Evolutionary conservation across 2,329 filamentous ascomycete species (phyloP).

Genomic region (Fusarium sp.): DNA sequence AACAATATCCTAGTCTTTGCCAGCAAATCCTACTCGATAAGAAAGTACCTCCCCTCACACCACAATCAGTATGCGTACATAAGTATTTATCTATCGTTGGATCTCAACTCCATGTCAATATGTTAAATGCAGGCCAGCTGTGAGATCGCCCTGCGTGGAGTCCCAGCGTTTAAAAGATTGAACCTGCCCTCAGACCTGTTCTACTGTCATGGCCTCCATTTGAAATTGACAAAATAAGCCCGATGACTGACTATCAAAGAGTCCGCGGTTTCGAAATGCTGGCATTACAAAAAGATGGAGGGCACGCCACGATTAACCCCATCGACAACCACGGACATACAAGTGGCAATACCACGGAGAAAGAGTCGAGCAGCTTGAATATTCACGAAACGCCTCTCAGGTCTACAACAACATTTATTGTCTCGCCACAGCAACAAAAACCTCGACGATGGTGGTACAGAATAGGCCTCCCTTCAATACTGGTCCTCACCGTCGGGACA

Average conservation of each 20-base stretch:
- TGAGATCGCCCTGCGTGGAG: background rate
- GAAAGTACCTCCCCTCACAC: background rate
- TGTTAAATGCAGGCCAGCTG: background rate
- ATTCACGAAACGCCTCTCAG: background rate
- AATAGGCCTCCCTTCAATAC: conserved; percentile 5
- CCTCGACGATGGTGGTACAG: conserved; percentile 21
- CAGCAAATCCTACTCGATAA: background rate
- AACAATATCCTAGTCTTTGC: background rate
- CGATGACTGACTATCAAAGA: background rate
- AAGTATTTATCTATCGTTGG: background rate
- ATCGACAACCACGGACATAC: background rate
- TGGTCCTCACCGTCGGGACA: conserved; percentile 10
- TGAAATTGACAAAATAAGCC: background rate
- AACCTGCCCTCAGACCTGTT: rapidly evolving
- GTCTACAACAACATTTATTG: background rate
- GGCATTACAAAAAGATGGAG: background rate
- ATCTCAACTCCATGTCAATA: background rate
- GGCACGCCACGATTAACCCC: background rate
- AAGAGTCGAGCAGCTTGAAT: background rate
- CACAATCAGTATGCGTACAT: background rate
- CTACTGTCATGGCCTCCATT: background rate
- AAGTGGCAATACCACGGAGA: background rate
- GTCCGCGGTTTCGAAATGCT: background rate
- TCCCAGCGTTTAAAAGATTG: rapidly evolving
- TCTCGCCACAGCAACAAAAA: background rate